Conservation (phyloP, 139 green algal species). For the Spirogloea muscicola region DNA sequence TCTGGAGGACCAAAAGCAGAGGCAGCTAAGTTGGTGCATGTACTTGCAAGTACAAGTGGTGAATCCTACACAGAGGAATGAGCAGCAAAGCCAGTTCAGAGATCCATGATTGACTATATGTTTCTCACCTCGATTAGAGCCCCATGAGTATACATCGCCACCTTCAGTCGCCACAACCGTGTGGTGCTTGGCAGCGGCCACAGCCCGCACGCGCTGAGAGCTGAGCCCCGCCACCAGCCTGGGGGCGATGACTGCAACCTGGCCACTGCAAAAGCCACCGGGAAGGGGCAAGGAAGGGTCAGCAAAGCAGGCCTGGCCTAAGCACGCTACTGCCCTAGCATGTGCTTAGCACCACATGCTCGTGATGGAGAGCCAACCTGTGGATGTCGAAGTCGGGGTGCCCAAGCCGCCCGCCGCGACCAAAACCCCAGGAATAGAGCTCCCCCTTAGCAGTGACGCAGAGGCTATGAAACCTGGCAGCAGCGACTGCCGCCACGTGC, state of each 20-base stretch:
- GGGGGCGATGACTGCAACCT: conserved; percentile 39
- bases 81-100: too few relatives aligned
- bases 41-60: neutral
- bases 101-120: too few relatives aligned
- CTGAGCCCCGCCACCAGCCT: neutral
- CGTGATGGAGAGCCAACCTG: conserved; percentile 34
- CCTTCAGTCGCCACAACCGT: conserved; percentile 69
- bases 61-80: too few relatives aligned
- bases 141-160: conserved; percentile 82
- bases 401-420: conserved; percentile 77
- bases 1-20: conserved; percentile 21
- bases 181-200: conserved; percentile 84
- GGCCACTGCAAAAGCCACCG: conserved; percentile 29
- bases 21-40: too few relatives aligned
- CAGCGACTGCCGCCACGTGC: conserved; percentile 55
- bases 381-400: conserved; percentile 80
- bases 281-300: too few relatives aligned
- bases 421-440: conserved; percentile 83
- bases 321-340: too few relatives aligned
- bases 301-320: too few relatives aligned
- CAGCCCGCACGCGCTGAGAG: conserved; percentile 54
- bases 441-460: conserved; percentile 64
- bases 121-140: conserved; percentile 66
- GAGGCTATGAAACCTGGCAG: conserved; percentile 84
- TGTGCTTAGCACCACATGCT: too few relatives aligned